A percentile compares a stretch with the other conserved stretches of the same genome.
These are phyloP conservation scores for Pluteus cervinus DNA, from an alignment of 768 basidiomycete genomes.

Conservation along the genomic window DNA sequence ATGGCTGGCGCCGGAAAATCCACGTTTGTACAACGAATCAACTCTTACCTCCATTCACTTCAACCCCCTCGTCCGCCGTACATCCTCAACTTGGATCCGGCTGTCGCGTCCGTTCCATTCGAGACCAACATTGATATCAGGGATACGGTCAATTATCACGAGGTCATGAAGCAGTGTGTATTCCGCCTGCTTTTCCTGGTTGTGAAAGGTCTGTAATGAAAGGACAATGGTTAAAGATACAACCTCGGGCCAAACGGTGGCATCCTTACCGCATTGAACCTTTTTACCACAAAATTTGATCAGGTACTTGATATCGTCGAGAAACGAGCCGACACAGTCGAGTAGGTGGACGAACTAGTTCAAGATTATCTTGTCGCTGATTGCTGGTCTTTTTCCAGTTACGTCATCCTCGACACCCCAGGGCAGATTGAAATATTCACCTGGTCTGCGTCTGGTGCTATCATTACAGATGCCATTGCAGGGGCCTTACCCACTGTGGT, in stretches of 20 bases:
- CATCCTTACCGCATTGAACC: slow-evolving; percentile 92
- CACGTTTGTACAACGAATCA: slow-evolving; percentile 92
- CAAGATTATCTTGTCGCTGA: background rate
- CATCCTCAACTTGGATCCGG: slow-evolving; percentile 96
- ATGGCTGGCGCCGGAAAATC: slow-evolving; percentile 99
- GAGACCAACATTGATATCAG: slow-evolving; percentile 97
- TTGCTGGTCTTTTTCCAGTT: slow-evolving; percentile 38
- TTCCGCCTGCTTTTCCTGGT: slow-evolving; percentile 10
- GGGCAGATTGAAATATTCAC: slow-evolving; percentile 99
- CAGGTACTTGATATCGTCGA: slow-evolving; percentile 91
- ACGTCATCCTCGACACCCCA: slow-evolving; percentile 94
- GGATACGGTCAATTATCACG: slow-evolving; percentile 94
- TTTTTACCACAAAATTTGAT: slow-evolving; percentile 99
- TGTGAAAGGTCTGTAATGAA: no score
- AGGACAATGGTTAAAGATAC: slow-evolving; percentile 54
- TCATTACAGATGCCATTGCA: slow-evolving; percentile 96
- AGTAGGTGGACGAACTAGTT: slow-evolving; percentile 46
- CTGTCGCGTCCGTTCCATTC: slow-evolving; percentile 86
- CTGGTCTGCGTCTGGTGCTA: slow-evolving; percentile 98
- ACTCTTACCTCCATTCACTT: slow-evolving; percentile 78
- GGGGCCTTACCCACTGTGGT: slow-evolving; percentile 90
- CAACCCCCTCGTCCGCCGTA: slow-evolving; percentile 74
- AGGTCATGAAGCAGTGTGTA: slow-evolving; percentile 99
- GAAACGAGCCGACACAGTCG: slow-evolving; percentile 81
- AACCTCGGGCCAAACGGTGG: slow-evolving; percentile 98